Percentiles rank a stretch among this genome's conserved stretches.
phyloP scores from a whole-genome alignment of 2,329 filamentous ascomycete species.

The Taxawa tesnikishii region DNA sequence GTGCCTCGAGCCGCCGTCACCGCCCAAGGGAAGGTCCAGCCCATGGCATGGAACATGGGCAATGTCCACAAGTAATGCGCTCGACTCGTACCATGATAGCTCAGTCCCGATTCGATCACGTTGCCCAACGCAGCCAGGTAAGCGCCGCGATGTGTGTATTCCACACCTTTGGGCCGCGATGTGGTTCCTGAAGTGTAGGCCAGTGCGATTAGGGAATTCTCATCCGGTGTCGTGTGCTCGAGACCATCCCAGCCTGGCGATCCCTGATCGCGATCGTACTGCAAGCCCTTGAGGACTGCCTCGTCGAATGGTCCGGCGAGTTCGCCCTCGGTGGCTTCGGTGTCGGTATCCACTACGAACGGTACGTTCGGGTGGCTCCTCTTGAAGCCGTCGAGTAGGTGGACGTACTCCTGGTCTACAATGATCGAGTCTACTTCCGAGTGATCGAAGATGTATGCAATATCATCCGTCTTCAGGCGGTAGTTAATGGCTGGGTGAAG shows the following conservation, averaged over 20 bases:
- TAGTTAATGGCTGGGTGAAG: slow-evolving; percentile 48
- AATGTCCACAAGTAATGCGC: slow-evolving; percentile 73
- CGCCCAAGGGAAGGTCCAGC: slow-evolving; percentile 42
- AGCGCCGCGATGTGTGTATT: slow-evolving; percentile 77
- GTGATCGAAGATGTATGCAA: slow-evolving; percentile 82
- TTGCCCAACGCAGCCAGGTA: slow-evolving; percentile 81
- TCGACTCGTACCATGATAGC: slow-evolving; percentile 44
- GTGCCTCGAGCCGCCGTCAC: slow-evolving; percentile 90
- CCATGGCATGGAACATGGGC: slow-evolving; percentile 67
- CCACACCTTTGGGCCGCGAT: slow-evolving; percentile 79
- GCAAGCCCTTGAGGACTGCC: slow-evolving; percentile 68
- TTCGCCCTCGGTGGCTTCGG: slow-evolving; percentile 62
- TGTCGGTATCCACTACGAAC: slow-evolving; percentile 74
- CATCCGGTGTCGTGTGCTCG: slow-evolving; percentile 55
- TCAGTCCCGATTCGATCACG: slow-evolving; percentile 78
- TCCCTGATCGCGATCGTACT: slow-evolving; percentile 55
- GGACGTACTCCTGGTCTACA: slow-evolving; percentile 68
- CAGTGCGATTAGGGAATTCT: slow-evolving; percentile 73
- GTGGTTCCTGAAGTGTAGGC: slow-evolving; percentile 94
- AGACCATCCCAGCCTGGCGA: slow-evolving; percentile 65
- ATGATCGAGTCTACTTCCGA: slow-evolving; percentile 79
- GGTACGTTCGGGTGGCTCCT: slow-evolving; percentile 49
- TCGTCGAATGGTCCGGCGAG: slow-evolving; percentile 71
- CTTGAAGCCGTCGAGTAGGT: slow-evolving; percentile 55
- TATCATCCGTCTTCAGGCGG: slow-evolving; percentile 68